These are phyloP conservation scores for Coemansia sp. DNA, from an alignment of 192 early-diverging fungal species.

Conservation along the genomic window DNA sequence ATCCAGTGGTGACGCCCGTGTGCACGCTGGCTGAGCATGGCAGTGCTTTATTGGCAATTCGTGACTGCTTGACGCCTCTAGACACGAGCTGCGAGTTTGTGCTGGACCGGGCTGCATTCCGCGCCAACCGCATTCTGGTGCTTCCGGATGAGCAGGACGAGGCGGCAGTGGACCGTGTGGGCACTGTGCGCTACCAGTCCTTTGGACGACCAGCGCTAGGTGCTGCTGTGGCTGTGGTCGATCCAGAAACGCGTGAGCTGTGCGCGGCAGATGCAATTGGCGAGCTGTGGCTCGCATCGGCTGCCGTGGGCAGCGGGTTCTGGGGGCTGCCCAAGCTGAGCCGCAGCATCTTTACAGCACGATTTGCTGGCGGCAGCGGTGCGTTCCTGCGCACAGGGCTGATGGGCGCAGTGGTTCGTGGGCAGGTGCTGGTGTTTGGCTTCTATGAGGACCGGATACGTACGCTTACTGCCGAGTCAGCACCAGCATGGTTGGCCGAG, in stretches of 20 bases:
- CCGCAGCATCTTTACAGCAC: conserved; percentile 69
- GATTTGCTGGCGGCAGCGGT: conserved; percentile 46
- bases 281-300: conserved; percentile 82
- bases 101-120: conserved; percentile 66
- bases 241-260: conserved; percentile 75
- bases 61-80: conserved; percentile 55
- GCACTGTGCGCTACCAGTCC: conserved; percentile 43
- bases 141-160: conserved; percentile 38
- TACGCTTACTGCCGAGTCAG: conserved; percentile 37
- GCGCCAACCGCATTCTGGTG: conserved; percentile 59
- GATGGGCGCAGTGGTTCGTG: conserved; percentile 66
- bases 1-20: conserved; percentile 62
- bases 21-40: conserved; percentile 72
- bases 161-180: conserved; percentile 25
- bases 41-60: conserved; percentile 68
- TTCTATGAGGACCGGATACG: conserved; percentile 75
- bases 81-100: conserved; percentile 54
- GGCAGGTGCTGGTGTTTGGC: conserved; percentile 73
- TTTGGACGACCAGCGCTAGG: conserved; percentile 43
- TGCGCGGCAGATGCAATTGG: conserved; percentile 73
- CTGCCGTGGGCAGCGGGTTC: conserved; percentile 70
- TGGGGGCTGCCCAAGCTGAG: conserved; percentile 75
- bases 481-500: conserved; percentile 24
- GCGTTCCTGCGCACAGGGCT: conserved; percentile 76
- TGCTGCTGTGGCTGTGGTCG: conserved; percentile 72